Conservation (phyloP, 176 grass and related monocot species). For the Chloris gayana region DNA sequence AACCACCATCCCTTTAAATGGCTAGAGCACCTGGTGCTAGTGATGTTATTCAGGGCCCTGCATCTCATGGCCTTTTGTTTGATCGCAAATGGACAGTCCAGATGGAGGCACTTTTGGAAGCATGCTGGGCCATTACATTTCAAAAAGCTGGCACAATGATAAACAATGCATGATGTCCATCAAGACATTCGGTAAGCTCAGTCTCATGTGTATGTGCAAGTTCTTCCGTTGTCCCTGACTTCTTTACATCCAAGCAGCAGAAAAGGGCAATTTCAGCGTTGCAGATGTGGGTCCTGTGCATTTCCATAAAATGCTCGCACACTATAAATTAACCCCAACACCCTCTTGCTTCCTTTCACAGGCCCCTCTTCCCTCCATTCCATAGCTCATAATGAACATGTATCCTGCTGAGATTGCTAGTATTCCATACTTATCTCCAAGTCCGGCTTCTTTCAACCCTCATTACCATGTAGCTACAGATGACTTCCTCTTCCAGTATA, state of each 20-base stretch:
- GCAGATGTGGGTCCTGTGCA: conserved; percentile 32
- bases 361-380: conserved; percentile 31
- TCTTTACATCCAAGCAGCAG: conserved; percentile 37
- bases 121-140: conserved; percentile 46
- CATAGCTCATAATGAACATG: conserved; percentile 58
- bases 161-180: conserved; percentile 44
- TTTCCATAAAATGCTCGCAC: conserved; percentile 32
- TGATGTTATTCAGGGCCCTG: conserved; percentile 47
- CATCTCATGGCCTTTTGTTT: conserved; percentile 42
- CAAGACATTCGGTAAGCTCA: conserved; percentile 32
- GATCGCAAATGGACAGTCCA: conserved; percentile 28
- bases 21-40: conserved; percentile 66
- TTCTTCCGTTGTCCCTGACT: conserved; percentile 17
- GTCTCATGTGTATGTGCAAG: conserved; percentile 18
- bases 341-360: conserved; percentile 49
- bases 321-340: conserved; percentile 78
- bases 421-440: conserved; percentile 61
- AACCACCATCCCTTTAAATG: conserved; percentile 64
- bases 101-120: conserved; percentile 53
- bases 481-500: conserved; percentile 58
- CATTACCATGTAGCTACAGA: conserved; percentile 68
- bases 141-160: conserved; percentile 48
- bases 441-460: conserved; percentile 56
- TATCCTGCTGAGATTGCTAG: conserved; percentile 81
- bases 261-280: conserved; percentile 14